Evolutionary conservation across 306 rosid species (phyloP), one percentile per base, ranked within the genome.

Genomic region (Hippophae tibetana): DNA sequence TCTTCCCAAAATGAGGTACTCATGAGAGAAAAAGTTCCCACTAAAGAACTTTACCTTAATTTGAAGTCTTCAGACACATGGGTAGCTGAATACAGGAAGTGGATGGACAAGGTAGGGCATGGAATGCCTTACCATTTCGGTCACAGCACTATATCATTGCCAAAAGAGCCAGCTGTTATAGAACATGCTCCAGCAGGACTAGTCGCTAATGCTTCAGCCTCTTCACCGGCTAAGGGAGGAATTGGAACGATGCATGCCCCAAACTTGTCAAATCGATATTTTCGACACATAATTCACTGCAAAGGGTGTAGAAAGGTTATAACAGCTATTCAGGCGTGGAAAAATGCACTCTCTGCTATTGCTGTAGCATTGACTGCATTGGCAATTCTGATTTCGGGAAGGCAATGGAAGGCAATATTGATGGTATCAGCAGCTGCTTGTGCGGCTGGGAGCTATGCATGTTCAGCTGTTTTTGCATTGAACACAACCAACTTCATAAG

Each of bases 41-140:
- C 95, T 56, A 92, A 80, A 70, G 83, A 84, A 61, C 76, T 92
- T 8, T 92, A 92, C 78, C 77, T 85, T 13, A 88, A 80, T 68
- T 69, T 92, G 50, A 84, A 77, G 64, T 92, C 96, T 47, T 92
- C 96, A 42, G 99, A 92, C 53, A 82, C 95, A 31, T 92, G 89
- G 87, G 96, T 92, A 27, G 88, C 89, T 41, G 99, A 92, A 72
- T 92, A 92, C 68, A 58, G 96, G 54, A 84, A 75, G 71, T 92
- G 99, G 99, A 88, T 92, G 96, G 99, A 92, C 82, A 92, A 82
- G 71, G 99, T 77, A 5, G 99, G 99, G 52, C 96, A 92, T 31
- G 99, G 99, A 45, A 88, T 92, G 99, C 99, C 99, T 2, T 92
- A 92, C 64, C 84, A 92, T 73, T 88, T 92, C 47, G 99, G 99